These are phyloP conservation scores for Silene vulgaris DNA, from an alignment of 179 eudicot genomes.

Conservation along the genomic window DNA sequence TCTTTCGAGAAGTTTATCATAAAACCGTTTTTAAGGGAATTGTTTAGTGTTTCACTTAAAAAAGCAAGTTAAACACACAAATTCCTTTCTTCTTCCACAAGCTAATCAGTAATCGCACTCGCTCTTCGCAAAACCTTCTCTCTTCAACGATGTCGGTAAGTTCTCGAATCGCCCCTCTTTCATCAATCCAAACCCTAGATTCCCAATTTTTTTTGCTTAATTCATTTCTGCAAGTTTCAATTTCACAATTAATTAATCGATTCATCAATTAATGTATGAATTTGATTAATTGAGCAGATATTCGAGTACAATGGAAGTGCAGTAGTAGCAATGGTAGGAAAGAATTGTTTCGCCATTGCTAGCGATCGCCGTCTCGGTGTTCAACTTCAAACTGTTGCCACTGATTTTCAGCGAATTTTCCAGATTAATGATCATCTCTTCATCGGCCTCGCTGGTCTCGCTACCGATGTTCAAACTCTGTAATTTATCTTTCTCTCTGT, in stretches of 20 bases:
- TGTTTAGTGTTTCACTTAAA: no score
- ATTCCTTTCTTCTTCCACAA: slow-evolving; percentile 3
- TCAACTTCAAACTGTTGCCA: slow-evolving; percentile 85
- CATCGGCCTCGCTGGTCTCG: slow-evolving; percentile 80
- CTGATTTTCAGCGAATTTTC: slow-evolving; percentile 78
- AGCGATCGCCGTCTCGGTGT: slow-evolving; percentile 91
- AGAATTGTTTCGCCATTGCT: slow-evolving; percentile 86
- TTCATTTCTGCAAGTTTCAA: not conserved
- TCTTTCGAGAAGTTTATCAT: no score
- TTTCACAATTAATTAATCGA: not conserved
- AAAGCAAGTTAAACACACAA: not conserved
- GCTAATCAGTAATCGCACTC: not conserved
- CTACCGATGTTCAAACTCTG: slow-evolving; percentile 80
- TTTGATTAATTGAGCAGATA: slow-evolving; percentile 38
- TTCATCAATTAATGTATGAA: not conserved
- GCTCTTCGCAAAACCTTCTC: not conserved
- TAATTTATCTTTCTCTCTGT: slow-evolving; percentile 21
- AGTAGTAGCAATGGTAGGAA: slow-evolving; percentile 90
- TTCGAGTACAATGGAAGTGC: slow-evolving; percentile 98
- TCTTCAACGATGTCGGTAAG: slow-evolving; percentile 30
- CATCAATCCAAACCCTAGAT: slow-evolving; percentile 5
- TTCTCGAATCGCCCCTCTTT: slow-evolving; percentile 12
- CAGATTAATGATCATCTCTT: slow-evolving; percentile 69
- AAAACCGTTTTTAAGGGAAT: no score
- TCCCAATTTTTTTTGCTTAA: not conserved